These are phyloP conservation scores for Gnetum montanum DNA, from an alignment of 75 land plant genomes.

Conservation along the genomic window DNA sequence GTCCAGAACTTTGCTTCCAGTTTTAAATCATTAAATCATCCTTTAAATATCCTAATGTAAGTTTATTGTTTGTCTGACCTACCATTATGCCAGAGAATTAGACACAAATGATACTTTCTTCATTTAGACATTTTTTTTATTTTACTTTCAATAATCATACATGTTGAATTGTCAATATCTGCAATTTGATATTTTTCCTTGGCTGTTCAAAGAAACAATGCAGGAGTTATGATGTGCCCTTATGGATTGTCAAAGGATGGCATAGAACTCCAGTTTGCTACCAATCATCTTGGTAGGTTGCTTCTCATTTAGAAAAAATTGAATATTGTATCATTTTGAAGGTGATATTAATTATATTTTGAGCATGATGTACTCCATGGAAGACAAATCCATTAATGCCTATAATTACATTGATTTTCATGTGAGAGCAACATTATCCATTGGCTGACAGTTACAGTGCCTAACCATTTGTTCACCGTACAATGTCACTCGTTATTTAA, in stretches of 20 bases:
- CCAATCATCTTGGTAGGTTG: constrained; percentile 49
- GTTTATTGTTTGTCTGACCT: background rate
- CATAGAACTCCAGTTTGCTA: constrained; percentile 57
- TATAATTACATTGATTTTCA: background rate
- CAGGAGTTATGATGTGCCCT: constrained; percentile 39
- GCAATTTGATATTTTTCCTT: background rate
- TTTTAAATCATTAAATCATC: constrained; percentile 19
- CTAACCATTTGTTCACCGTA: too few species aligned
- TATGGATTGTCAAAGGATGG: constrained; percentile 44
- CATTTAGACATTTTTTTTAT: too few species aligned
- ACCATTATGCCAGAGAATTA: too few species aligned
- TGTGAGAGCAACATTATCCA: background rate
- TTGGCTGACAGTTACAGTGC: too few species aligned
- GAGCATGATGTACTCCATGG: background rate
- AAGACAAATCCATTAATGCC: background rate
- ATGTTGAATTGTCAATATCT: too few species aligned
- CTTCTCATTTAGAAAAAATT: background rate
- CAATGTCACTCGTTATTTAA: too few species aligned
- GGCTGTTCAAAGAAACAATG: constrained; percentile 41
- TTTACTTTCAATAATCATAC: too few species aligned
- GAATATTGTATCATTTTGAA: background rate
- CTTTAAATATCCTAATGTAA: constrained; percentile 38
- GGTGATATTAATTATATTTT: background rate
- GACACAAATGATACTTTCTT: too few species aligned
- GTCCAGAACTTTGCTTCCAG: constrained; percentile 18